Conservation (phyloP, 495 filamentous ascomycete genomes). For the Penicillium pulvis region DNA sequence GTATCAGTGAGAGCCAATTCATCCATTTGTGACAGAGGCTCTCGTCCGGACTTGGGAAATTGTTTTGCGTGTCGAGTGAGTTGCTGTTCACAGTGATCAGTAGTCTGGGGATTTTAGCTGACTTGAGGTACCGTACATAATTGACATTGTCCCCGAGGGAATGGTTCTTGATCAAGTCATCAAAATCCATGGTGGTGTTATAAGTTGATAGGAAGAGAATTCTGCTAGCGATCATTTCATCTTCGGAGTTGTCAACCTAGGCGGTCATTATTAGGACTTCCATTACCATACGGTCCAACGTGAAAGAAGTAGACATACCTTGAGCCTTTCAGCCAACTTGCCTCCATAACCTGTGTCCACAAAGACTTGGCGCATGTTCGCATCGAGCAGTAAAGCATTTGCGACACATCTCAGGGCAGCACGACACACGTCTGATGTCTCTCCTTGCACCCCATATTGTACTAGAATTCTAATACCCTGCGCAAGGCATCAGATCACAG, state of each 20-base stretch:
- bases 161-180: slow-evolving; percentile 67
- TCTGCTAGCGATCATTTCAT: slow-evolving; percentile 84
- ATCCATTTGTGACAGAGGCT: slow-evolving; percentile 61
- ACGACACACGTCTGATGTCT: slow-evolving; percentile 62
- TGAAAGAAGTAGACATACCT: slow-evolving; percentile 39
- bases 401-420: slow-evolving; percentile 85
- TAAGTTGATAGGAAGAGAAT: slow-evolving; percentile 89
- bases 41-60: slow-evolving; percentile 49
- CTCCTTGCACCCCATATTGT: slow-evolving; percentile 66
- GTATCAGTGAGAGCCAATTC: slow-evolving; percentile 81
- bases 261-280: background rate
- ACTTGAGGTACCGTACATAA: slow-evolving; percentile 39
- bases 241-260: slow-evolving; percentile 71
- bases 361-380: slow-evolving; percentile 73
- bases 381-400: slow-evolving; percentile 77
- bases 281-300: slow-evolving; percentile 10
- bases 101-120: background rate
- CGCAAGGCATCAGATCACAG: slow-evolving; percentile 22
- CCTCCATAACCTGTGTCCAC: slow-evolving; percentile 75
- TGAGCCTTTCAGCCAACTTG: slow-evolving; percentile 70
- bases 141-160: slow-evolving; percentile 70
- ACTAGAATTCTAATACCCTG: slow-evolving; percentile 77
- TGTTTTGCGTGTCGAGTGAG: slow-evolving; percentile 66
- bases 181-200: slow-evolving; percentile 68
- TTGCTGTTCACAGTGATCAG: slow-evolving; percentile 51